Evolutionary conservation across 306 rosid genomes (phyloP).

Genomic region (Acacia confusa): DNA sequence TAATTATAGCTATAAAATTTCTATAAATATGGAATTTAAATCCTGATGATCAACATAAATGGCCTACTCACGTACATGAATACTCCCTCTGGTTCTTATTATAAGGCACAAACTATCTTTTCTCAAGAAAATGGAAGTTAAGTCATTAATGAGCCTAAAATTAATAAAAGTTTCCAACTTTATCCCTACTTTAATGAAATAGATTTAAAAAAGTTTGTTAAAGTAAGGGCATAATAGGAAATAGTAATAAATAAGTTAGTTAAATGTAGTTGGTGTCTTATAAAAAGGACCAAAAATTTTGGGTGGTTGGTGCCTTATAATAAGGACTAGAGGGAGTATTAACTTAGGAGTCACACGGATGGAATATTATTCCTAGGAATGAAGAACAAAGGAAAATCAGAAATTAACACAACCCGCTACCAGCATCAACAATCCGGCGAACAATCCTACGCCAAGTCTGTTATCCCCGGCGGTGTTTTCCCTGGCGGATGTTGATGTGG

Average conservation of each 20-base stretch:
- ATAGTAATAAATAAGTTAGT: too few relatives aligned
- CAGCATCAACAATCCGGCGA: constrained; percentile 1
- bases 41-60: neutral
- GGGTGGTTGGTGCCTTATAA: too few relatives aligned
- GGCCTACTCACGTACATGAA: neutral
- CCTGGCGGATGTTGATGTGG: neutral
- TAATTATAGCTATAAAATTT: neutral
- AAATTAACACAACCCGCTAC: neutral
- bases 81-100: too few relatives aligned
- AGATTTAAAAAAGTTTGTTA: too few relatives aligned
- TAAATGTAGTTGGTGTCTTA: too few relatives aligned
- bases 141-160: too few relatives aligned
- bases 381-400: neutral
- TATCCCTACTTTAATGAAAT: too few relatives aligned
- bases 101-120: too few relatives aligned
- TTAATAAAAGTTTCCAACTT: too few relatives aligned
- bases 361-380: constrained; percentile 11
- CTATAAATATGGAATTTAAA: neutral
- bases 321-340: neutral
- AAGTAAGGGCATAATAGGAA: too few relatives aligned
- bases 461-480: neutral
- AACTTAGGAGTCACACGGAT: neutral
- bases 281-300: too few relatives aligned
- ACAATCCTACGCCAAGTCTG: constrained; percentile 8
- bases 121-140: too few relatives aligned